Base-by-base conservation (phyloP, 768 basidiomycete species). In the Leccinellum luteum region DNA sequence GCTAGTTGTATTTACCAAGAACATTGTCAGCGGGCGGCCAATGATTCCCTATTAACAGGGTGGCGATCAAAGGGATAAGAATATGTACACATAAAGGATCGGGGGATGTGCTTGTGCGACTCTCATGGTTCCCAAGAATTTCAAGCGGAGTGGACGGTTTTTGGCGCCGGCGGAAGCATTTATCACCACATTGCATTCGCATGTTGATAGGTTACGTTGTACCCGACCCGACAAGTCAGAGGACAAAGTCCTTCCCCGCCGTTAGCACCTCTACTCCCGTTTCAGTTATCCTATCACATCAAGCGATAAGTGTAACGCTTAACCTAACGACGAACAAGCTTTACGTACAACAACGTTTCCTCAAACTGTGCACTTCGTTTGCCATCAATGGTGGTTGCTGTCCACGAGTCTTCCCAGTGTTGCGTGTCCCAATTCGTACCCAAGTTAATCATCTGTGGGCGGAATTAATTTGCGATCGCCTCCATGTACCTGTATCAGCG, bases 401-500 rank as follows among this genome's bases (percentile, higher is more conserved):
- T 98, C 96, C 96, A 98, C 68, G 93, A 87, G 71, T 96, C 94
- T 31, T 89, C 88, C 94, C 94, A 94, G 69, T 94, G 92, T 21
- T 86, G 78, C 54, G 85, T 83, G 30, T 83, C 83, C 85, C 88
- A 90, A 60, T 79, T 84, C 52, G 80, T 79, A 6, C 95, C 95
- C 19, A 92, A 72, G 71, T 98, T 98, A 63, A 97, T 86, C 95
- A 98, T 98, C 84, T 96, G 72, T 52, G 66, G 65, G 50, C 35
- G 59, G 35, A 50, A 57, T 48, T 43, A n/a, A 32, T 35, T 49
- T 8, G 41, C 17, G 31, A 48, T 52, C 30, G 6, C 43, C 41
- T 60, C 60, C 62, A 7, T 32, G 30, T 27, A 50, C 41, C n/a
- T 41, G n/a, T 21, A 25, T 27, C 52, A 10, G 5, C 34, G 56